phyloP scores from a whole-genome alignment of 306 rosid genomes.

The Citrullus mucosospermus region DNA sequence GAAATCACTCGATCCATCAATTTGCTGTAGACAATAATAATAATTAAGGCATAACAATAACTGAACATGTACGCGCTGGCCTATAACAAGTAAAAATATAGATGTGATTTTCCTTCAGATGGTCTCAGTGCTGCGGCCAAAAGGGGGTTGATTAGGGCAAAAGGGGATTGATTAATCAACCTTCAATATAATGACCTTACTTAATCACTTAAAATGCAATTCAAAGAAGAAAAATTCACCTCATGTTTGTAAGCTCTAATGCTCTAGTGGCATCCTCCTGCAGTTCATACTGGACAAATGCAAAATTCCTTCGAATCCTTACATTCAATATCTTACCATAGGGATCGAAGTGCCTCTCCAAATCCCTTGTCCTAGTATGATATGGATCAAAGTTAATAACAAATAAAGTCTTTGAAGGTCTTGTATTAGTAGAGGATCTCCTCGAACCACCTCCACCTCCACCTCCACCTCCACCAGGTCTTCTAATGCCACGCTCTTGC shows the following conservation, averaged over 20 bases:
- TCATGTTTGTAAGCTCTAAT: conserved; percentile 79
- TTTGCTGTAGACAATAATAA: conserved; percentile 47
- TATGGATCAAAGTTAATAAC: conserved; percentile 90
- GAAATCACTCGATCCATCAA: conserved; percentile 88
- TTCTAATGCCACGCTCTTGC: conserved; percentile 88
- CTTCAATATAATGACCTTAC: not conserved
- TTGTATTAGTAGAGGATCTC: conserved; percentile 55
- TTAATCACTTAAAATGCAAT: not conserved
- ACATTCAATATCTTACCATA: conserved; percentile 88
- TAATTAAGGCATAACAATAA: conserved; percentile 3
- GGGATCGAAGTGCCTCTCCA: conserved; percentile 95
- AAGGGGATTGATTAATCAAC: not conserved
- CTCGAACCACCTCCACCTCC: conserved; percentile 36
- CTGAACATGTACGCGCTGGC: not conserved
- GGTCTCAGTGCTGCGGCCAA: not conserved
- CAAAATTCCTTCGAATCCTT: conserved; percentile 89
- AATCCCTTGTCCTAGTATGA: conserved; percentile 81
- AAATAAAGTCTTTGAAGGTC: conserved; percentile 87
- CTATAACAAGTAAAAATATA: not conserved
- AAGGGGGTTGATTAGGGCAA: not conserved
- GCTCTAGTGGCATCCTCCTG: conserved; percentile 94
- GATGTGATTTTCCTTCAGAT: not conserved
- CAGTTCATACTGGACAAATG: conserved; percentile 86
- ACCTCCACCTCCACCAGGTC: conserved; percentile 39
- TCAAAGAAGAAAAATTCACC: conserved; percentile 28